Percentiles rank a stretch among this genome's conserved stretches.
Evolutionary conservation across 495 filamentous ascomycete genomes (phyloP).

Genomic region (Xylaria scruposa): DNA sequence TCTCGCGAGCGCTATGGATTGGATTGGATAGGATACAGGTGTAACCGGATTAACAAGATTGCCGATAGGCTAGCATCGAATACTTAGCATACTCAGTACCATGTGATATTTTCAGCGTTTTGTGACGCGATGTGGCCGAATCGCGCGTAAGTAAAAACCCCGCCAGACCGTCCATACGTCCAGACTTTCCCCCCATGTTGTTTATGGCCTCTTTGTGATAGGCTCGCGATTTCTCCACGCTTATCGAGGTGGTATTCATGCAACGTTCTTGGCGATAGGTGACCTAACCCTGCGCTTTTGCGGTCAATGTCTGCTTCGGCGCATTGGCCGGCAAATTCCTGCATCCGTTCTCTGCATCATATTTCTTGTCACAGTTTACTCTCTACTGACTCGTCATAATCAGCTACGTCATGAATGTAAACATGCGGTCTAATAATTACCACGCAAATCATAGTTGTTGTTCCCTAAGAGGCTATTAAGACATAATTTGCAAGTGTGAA

Average conservation of each 20-base stretch:
- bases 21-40: slow-evolving; percentile 5
- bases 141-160: background rate
- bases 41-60: background rate
- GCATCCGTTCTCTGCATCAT: background rate
- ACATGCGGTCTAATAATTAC: slow-evolving; percentile 1
- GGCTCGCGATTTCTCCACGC: background rate
- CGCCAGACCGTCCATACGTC: background rate
- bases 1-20: slow-evolving; percentile 5
- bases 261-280: background rate
- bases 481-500: no score
- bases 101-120: background rate
- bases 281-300: background rate
- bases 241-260: background rate
- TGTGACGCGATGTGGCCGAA: background rate
- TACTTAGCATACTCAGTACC: background rate
- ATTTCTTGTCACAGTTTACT: no score
- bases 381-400: background rate
- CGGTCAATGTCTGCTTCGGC: background rate
- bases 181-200: background rate
- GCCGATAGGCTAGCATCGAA: background rate
- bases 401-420: background rate
- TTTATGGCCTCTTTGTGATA: background rate
- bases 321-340: background rate
- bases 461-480: no score
- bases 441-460: no score